phyloP scores from a whole-genome alignment of 257 asterid genomes.

The Scutellaria minor region DNA sequence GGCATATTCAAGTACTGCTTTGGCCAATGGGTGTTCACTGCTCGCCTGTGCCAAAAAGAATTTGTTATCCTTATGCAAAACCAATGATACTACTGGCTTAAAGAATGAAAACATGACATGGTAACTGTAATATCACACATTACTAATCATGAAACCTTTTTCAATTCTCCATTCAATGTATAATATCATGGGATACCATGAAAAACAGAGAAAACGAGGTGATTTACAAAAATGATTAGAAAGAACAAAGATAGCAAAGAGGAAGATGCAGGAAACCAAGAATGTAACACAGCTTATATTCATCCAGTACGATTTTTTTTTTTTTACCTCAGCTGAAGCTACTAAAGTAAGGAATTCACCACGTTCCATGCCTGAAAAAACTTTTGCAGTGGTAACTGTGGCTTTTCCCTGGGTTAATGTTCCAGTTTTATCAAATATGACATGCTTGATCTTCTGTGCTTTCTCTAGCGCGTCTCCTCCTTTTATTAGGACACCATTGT shows the following conservation, averaged over 20 bases:
- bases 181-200: neutral
- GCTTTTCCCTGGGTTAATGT: constrained; percentile 99
- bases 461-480: constrained; percentile 98
- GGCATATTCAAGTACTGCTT: constrained; percentile 85
- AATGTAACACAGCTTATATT: constrained; percentile 27
- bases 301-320: neutral
- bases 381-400: constrained; percentile 76
- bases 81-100: constrained; percentile 12
- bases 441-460: constrained; percentile 86
- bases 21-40: constrained; percentile 97
- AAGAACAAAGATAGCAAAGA: constrained; percentile 7
- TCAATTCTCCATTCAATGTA: constrained; percentile 9
- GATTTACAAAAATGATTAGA: neutral
- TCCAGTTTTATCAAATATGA: constrained; percentile 95
- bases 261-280: constrained; percentile 7
- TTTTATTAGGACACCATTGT: constrained; percentile 94
- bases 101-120: neutral
- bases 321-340: constrained; percentile 98
- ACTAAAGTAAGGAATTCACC: constrained; percentile 93
- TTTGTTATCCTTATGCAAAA: constrained; percentile 12
- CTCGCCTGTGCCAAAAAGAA: constrained; percentile 65
- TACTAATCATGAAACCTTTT: neutral
- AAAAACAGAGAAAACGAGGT: neutral
- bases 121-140: neutral
- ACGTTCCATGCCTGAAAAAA: constrained; percentile 87